A percentile compares a stretch with the other conserved stretches of the same genome.
phyloP scores from a whole-genome alignment of 106 monocot species.

The Dendrobium nobile region DNA sequence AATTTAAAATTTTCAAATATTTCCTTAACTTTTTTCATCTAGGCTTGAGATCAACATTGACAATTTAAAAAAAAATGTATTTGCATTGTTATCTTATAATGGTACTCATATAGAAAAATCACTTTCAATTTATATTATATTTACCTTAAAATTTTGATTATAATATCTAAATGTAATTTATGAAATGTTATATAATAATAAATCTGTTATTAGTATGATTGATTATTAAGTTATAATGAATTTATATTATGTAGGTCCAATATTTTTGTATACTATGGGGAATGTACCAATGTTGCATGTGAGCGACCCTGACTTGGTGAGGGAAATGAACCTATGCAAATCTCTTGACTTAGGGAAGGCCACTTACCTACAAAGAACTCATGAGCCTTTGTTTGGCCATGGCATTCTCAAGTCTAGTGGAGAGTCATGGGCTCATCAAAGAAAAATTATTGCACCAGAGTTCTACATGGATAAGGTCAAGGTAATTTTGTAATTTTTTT shows the following conservation, averaged over 20 bases:
- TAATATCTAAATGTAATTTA: no score
- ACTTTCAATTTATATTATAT: no score
- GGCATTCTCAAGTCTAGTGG: constrained; percentile 66
- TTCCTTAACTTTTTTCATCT: no score
- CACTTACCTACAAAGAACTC: constrained; percentile 32
- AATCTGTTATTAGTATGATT: no score
- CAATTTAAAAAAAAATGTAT: no score
- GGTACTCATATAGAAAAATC: no score
- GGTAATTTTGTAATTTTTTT: constrained; percentile 17
- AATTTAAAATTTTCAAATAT: no score
- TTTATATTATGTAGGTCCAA: constrained; percentile 26
- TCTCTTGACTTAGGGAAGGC: constrained; percentile 69
- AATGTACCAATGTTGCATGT: constrained; percentile 35
- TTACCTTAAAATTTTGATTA: no score
- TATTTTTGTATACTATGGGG: constrained; percentile 47
- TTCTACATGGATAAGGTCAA: constrained; percentile 74
- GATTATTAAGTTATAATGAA: background rate
- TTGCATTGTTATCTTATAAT: no score
- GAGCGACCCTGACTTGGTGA: constrained; percentile 43
- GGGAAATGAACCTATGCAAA: constrained; percentile 44
- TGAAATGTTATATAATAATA: no score
- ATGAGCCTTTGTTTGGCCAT: constrained; percentile 49
- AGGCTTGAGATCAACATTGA: no score
- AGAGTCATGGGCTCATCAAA: constrained; percentile 49
- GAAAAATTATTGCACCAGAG: constrained; percentile 73